Percentiles rank a stretch among this genome's conserved stretches.
These are phyloP conservation scores for Pichia phayaonensis DNA, from an alignment of 805 yeast genomes.

Conservation along the genomic window DNA sequence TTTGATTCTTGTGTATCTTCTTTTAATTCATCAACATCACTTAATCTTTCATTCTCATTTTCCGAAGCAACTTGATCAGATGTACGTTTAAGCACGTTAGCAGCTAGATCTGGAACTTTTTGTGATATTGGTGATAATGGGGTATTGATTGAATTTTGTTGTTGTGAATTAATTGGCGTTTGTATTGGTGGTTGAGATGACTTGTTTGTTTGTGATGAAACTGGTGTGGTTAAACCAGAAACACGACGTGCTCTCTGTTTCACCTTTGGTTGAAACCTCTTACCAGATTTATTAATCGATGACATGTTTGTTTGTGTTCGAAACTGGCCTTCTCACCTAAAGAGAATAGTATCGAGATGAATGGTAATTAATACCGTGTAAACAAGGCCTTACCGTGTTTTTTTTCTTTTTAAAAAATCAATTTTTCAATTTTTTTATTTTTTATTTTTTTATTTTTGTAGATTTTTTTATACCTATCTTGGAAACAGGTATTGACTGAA, in stretches of 20 bases:
- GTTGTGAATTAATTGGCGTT: neutral
- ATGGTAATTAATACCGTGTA: too few relatives aligned
- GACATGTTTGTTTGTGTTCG: slow-evolving; percentile 7
- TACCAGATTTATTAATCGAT: slow-evolving; percentile 41
- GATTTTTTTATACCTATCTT: too few relatives aligned
- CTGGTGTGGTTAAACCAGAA: slow-evolving; percentile 2
- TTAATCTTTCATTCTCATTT: neutral
- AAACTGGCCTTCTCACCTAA: too few relatives aligned
- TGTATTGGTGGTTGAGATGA: neutral
- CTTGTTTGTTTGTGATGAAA: neutral
- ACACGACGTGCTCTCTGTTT: slow-evolving; percentile 22
- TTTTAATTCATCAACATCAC: slow-evolving; percentile 7
- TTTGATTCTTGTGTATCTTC: neutral
- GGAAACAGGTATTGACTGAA: too few relatives aligned
- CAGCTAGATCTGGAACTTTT: neutral
- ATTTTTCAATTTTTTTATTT: neutral
- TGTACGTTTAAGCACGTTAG: neutral
- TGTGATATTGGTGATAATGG: slow-evolving; percentile 1
- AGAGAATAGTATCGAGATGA: too few relatives aligned
- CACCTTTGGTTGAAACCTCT: slow-evolving; percentile 59
- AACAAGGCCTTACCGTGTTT: too few relatives aligned
- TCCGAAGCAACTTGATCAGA: neutral
- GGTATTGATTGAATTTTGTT: neutral
- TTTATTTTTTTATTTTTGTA: neutral
- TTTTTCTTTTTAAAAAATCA: neutral